A percentile compares a stretch with the other conserved stretches of the same genome.
Evolutionary conservation across 1,139 yeast genomes (phyloP).

Genomic region (Suhomyces anneliseae): DNA sequence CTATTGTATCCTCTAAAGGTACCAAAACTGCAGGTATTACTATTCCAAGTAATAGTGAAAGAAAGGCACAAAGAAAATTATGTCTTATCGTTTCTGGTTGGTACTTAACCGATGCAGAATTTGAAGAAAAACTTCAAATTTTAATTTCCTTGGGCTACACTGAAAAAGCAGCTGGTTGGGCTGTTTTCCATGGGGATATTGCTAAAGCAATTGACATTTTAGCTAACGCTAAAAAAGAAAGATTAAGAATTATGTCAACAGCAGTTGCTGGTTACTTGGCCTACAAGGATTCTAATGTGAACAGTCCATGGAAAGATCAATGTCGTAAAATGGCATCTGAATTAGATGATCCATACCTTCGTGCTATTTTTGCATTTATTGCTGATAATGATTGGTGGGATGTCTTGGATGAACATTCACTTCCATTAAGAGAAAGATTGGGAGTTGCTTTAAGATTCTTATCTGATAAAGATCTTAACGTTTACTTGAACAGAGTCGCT

Average conservation of each 20-base stretch:
- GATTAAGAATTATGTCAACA: constrained; percentile 78
- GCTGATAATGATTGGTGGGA: constrained; percentile 98
- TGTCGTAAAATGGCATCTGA: constrained; percentile 87
- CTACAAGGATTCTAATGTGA: constrained; percentile 58
- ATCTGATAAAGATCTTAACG: constrained; percentile 71
- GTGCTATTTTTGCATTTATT: constrained; percentile 91
- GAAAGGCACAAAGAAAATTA: constrained; percentile 65
- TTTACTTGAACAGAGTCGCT: constrained; percentile 68
- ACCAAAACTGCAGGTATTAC: constrained; percentile 47
- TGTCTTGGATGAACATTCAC: constrained; percentile 83
- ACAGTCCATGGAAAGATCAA: constrained; percentile 91
- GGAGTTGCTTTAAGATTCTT: constrained; percentile 89
- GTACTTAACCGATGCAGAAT: constrained; percentile 77
- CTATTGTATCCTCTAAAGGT: constrained; percentile 44
- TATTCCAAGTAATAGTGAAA: constrained; percentile 49
- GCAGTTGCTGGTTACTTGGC: constrained; percentile 94
- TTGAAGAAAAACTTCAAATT: constrained; percentile 65
- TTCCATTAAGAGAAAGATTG: constrained; percentile 82
- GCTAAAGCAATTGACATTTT: constrained; percentile 75
- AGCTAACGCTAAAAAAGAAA: constrained; percentile 56
- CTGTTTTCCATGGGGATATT: constrained; percentile 90
- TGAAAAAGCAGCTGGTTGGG: constrained; percentile 98
- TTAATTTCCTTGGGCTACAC: constrained; percentile 60
- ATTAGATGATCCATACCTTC: constrained; percentile 80
- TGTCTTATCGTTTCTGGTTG: constrained; percentile 89